Base-by-base conservation (phyloP, 257 asterid species). In the Euphrasia confusa region DNA sequence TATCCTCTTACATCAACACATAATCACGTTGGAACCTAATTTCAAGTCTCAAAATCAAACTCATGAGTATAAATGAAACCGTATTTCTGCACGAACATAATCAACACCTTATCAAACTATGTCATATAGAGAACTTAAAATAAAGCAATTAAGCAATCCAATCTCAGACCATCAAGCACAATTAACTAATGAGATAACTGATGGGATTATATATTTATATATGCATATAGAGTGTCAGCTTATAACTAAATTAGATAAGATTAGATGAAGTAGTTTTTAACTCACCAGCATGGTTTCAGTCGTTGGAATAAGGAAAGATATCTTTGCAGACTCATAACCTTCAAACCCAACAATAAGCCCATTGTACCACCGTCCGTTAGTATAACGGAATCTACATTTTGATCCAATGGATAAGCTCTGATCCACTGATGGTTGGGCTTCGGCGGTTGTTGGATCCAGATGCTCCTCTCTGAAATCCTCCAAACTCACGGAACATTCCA, bases 361-460 rank as follows among this genome's bases (percentile, higher is more conserved):
- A 61, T 83, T 74, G 72, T 92, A 88, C 95, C 98, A 92, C 67
- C 93, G 80, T 45, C 97, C 98, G 75, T 92, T 85, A 44, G 82
- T 84, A 67, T 77, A 78, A 15, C 97, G 93, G 64, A 92, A 92
- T 71, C 97, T 84, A 81, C 98, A 92, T 75, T 83, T 92, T 28
- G 98, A 89, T 61, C 98, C 98, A 49, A 21, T 21, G 24, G 24
- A 21, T 0, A 21, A 21, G 24, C 24, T 21, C 24, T 21, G 24
- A 21, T 61, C 98, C 98, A 49, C 48, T 55, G 75, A 68, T 4
- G 81, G 76, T 60, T 88, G 88, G 12, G 70, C 71, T 70, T 81
- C 78, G 65, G 68, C 78, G 69, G 71, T 78, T 35, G 62, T 64
- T 61, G 72, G 60, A 68, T 86, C 83, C 57, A 82, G 75, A 72